A percentile compares a stretch with the other conserved stretches of the same genome.
Evolutionary conservation across 2,329 filamentous ascomycete species (phyloP).

Genomic region (Didymella glomerata): DNA sequence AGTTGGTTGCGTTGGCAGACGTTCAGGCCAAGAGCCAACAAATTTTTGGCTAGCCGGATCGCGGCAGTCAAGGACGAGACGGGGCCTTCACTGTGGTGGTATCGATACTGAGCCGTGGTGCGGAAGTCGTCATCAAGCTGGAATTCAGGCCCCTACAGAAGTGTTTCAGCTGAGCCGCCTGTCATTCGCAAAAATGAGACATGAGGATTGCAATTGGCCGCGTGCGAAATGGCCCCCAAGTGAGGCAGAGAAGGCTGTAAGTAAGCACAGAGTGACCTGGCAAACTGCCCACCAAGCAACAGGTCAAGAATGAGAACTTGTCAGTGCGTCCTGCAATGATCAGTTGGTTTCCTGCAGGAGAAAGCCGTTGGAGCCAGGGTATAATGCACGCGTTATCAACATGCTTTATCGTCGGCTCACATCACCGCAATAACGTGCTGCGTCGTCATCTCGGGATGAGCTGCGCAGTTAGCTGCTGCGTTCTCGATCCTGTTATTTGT

Average conservation of each 20-base stretch:
- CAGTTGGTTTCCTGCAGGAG: slow-evolving; percentile 30
- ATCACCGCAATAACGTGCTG: slow-evolving; percentile 1
- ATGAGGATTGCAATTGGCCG: slow-evolving; percentile 31
- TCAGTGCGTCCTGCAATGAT: slow-evolving; percentile 31
- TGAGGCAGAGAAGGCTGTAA: slow-evolving; percentile 27
- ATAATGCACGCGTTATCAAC: slow-evolving; percentile 23
- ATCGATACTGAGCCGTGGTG: slow-evolving; percentile 16
- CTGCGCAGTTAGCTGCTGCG: slow-evolving; percentile 1
- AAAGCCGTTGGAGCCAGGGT: slow-evolving; percentile 28
- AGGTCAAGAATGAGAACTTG: slow-evolving; percentile 36
- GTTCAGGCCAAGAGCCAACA: slow-evolving; percentile 1
- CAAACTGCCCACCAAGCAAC: slow-evolving; percentile 43
- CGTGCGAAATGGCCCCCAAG: slow-evolving; percentile 23
- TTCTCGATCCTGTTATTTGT: slow-evolving; percentile 7
- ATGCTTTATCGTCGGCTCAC: slow-evolving; percentile 6
- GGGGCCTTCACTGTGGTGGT: slow-evolving; percentile 16
- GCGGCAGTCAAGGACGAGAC: slow-evolving; percentile 24
- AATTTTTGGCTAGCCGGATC: slow-evolving; percentile 23
- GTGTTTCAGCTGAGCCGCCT: slow-evolving; percentile 31
- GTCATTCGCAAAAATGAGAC: slow-evolving; percentile 9
- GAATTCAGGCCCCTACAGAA: slow-evolving; percentile 20
- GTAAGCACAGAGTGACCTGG: slow-evolving; percentile 44
- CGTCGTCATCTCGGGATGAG: slow-evolving; percentile 6
- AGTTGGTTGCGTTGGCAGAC: slow-evolving; percentile 7
- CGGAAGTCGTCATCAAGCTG: slow-evolving; percentile 28